Conservation (phyloP, 768 basidiomycete genomes). For the Boletus edulis region DNA sequence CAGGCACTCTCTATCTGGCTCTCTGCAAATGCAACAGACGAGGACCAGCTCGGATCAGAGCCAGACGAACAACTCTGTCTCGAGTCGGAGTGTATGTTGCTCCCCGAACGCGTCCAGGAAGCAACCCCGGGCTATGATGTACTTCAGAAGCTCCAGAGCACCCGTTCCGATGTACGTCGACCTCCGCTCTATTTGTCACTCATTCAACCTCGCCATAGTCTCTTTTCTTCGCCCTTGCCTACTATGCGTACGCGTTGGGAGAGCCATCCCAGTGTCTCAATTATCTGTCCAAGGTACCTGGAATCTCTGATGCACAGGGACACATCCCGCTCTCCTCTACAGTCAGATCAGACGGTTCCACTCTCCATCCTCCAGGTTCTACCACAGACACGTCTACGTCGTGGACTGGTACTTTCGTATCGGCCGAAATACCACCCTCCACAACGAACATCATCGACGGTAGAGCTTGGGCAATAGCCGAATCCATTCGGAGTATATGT, state of each 20-base stretch:
- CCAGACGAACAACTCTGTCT: conserved; percentile 35
- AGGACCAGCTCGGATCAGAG: conserved; percentile 53
- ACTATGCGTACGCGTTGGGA: conserved; percentile 77
- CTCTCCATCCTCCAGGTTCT: conserved; percentile 36
- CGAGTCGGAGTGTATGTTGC: conserved; percentile 57
- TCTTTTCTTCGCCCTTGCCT: conserved; percentile 66
- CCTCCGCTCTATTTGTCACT: background rate
- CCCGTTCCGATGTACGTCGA: conserved; percentile 57
- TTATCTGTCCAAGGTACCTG: conserved; percentile 53
- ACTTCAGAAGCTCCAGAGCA: conserved; percentile 48
- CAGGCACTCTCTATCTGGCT: conserved; percentile 61
- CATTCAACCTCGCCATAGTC: conserved; percentile 44
- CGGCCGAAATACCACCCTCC: conserved; percentile 38
- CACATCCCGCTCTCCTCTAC: conserved; percentile 49
- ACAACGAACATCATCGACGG: conserved; percentile 64
- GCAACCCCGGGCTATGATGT: conserved; percentile 51
- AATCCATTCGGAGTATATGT: conserved; percentile 74
- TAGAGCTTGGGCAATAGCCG: conserved; percentile 67
- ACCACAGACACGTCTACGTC: conserved; percentile 44
- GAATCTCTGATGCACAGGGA: conserved; percentile 51
- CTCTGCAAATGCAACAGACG: conserved; percentile 45
- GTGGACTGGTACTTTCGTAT: conserved; percentile 48
- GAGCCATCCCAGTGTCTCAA: conserved; percentile 61
- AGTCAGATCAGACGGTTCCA: conserved; percentile 39
- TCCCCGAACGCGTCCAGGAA: conserved; percentile 57